Evolutionary conservation across 31 red algal species (phyloP), one percentile per base, ranked within the genome.

Genomic region (Bonnemaisonia californica): DNA sequence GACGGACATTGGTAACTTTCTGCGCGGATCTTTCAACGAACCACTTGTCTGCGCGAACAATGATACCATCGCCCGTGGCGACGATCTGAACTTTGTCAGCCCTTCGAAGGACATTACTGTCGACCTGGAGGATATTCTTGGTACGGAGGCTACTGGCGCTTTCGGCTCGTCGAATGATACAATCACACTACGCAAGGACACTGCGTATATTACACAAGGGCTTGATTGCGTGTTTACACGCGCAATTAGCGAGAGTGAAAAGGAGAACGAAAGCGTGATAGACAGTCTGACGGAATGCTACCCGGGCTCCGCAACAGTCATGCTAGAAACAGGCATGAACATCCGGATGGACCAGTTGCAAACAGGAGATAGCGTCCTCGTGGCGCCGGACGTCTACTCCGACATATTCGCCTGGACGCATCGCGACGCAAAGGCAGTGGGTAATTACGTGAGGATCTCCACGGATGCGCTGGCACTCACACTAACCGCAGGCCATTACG

Each of bases 401-500:
- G 48, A 78, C 8, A 54, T 78, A 33, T 78, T 59, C 21, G 31
- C 34, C 12, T 78, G 22, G 27, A 62, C 54, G 1, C 74, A 78
- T 56, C 45, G 45, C 16, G 45, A 51, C 16, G 45, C 7, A 7
- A 16, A 7, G 45, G 45, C 45, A 7, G 45, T 51, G 7, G 9
- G 16, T 11, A 16, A 51, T 7, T 51, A 51, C 45, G 76, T 81
- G 74, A 28, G 58, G 23, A 13, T 93, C 26, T 23, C 26, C 19
- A 86, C 74, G 23, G 65, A 63, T 58, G 28, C 37, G 21, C 62
- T 57, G 8, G 30, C 67, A 23, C 32, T 93, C 22, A 65, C 21
- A 12, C 21, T 82, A 22, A 86, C 54, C 18, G 68, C 35, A n/a
- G 76, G 82, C 1, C 90, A 93, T 51, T 93, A 93, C 45, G 76